phyloP scores from a whole-genome alignment of 345 rosid genomes.

The Aquilaria sinensis region DNA sequence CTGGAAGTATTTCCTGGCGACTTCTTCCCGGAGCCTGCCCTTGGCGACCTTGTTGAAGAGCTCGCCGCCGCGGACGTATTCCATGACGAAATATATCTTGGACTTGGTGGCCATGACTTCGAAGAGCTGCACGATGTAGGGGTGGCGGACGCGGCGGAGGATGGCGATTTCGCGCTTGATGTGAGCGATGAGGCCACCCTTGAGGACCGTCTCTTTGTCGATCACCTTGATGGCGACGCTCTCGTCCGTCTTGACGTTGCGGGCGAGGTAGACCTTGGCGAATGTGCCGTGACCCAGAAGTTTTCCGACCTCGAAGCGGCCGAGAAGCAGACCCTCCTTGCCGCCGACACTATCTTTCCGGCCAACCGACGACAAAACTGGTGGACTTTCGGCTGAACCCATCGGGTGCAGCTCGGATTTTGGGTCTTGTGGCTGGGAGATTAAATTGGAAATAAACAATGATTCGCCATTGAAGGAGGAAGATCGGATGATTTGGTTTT shows the following conservation, averaged over 20 bases:
- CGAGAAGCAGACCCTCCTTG: slow-evolving; percentile 49
- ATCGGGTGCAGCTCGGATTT: no score
- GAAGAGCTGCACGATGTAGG: slow-evolving; percentile 64
- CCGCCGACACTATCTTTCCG: slow-evolving; percentile 6
- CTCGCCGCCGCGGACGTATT: slow-evolving; percentile 74
- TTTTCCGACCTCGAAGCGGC: slow-evolving; percentile 63
- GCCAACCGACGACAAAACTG: no score
- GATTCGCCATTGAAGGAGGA: no score
- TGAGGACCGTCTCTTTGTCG: slow-evolving; percentile 69
- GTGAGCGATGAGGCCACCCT: slow-evolving; percentile 57
- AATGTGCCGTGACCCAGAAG: slow-evolving; percentile 83
- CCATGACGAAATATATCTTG: slow-evolving; percentile 89
- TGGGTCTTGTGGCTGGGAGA: no score
- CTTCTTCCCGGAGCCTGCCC: slow-evolving; percentile 58
- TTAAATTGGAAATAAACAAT: no score
- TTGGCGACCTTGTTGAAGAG: slow-evolving; percentile 62
- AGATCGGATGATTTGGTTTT: no score
- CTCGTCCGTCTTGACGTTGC: slow-evolving; percentile 42
- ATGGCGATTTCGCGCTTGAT: slow-evolving; percentile 80
- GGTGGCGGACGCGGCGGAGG: slow-evolving; percentile 87
- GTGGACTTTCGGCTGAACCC: no score
- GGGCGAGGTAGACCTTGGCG: slow-evolving; percentile 83
- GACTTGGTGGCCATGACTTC: slow-evolving; percentile 90
- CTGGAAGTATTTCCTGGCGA: slow-evolving; percentile 66
- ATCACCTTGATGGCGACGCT: slow-evolving; percentile 71